phyloP scores from a whole-genome alignment of 345 rosid genomes.

The Salix koriyanagi region DNA sequence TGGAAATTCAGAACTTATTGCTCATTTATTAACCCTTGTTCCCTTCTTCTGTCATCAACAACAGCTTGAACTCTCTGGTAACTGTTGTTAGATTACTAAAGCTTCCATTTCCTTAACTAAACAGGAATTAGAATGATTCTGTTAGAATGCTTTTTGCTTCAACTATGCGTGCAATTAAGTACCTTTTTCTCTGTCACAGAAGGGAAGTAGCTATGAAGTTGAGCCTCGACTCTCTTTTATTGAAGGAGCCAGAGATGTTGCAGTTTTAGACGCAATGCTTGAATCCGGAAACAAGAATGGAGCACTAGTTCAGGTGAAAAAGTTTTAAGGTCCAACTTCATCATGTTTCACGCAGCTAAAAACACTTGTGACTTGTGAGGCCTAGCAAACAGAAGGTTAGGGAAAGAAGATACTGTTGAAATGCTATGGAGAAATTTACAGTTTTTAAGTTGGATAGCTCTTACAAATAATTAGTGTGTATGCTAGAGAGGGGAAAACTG shows the following conservation, averaged over 20 bases:
- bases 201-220: conserved; percentile 39
- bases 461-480: too few species aligned
- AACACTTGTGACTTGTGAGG: not conserved
- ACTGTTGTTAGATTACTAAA: not conserved
- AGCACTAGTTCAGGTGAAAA: conserved; percentile 51
- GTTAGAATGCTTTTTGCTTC: not conserved
- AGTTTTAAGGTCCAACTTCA: conserved; percentile 30
- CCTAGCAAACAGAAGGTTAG: not conserved
- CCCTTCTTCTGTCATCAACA: too few species aligned
- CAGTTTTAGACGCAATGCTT: conserved; percentile 87
- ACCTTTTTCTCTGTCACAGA: conserved; percentile 35
- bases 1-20: too few species aligned
- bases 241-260: conserved; percentile 93
- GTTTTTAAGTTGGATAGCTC: too few species aligned
- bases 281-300: conserved; percentile 75
- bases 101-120: not conserved
- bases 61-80: too few species aligned
- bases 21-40: too few species aligned
- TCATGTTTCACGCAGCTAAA: not conserved
- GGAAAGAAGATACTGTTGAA: not conserved
- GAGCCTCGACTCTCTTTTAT: conserved; percentile 67
- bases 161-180: not conserved
- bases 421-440: too few species aligned
- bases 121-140: not conserved
- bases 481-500: too few species aligned